These are phyloP conservation scores for Paraphoma chrysanthemicola DNA, from an alignment of 2,329 filamentous ascomycete genomes.

Conservation along the genomic window DNA sequence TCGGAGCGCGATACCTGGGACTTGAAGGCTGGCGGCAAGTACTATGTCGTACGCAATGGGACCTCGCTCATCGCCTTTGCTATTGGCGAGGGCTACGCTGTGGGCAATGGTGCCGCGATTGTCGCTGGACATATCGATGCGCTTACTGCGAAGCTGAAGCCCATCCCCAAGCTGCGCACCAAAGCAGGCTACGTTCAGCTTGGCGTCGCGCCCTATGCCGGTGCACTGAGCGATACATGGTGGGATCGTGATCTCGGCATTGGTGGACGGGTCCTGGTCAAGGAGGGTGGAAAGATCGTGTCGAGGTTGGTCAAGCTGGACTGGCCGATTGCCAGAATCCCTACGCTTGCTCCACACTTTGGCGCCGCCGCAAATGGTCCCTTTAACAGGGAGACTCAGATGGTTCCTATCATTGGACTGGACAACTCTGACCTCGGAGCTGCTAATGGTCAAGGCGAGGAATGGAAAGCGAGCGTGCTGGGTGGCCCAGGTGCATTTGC, in stretches of 20 bases:
- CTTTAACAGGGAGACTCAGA: slow-evolving; percentile 89
- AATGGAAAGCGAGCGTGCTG: slow-evolving; percentile 54
- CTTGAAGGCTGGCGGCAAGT: slow-evolving; percentile 82
- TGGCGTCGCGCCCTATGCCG: slow-evolving; percentile 91
- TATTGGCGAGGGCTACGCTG: slow-evolving; percentile 79
- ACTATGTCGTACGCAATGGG: slow-evolving; percentile 86
- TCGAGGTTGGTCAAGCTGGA: slow-evolving; percentile 86
- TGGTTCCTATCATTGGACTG: slow-evolving; percentile 91
- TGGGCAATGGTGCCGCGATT: slow-evolving; percentile 86
- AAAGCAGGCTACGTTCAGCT: slow-evolving; percentile 88
- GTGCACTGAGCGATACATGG: slow-evolving; percentile 87
- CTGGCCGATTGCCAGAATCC: slow-evolving; percentile 90
- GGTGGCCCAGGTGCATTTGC: slow-evolving; percentile 75
- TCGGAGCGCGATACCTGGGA: slow-evolving; percentile 84
- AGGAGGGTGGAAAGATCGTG: slow-evolving; percentile 78
- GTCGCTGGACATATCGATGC: slow-evolving; percentile 94
- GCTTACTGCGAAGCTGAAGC: slow-evolving; percentile 88
- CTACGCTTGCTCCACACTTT: slow-evolving; percentile 93
- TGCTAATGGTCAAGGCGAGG: slow-evolving; percentile 36
- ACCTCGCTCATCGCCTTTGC: slow-evolving; percentile 86
- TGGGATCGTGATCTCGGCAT: slow-evolving; percentile 95
- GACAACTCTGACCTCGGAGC: slow-evolving; percentile 69
- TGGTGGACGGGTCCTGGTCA: slow-evolving; percentile 86
- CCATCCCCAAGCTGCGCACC: slow-evolving; percentile 82
- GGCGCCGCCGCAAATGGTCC: slow-evolving; percentile 71